These are phyloP conservation scores for Zasmidium angulare DNA, from an alignment of 2,329 filamentous ascomycete species.

Conservation along the genomic window DNA sequence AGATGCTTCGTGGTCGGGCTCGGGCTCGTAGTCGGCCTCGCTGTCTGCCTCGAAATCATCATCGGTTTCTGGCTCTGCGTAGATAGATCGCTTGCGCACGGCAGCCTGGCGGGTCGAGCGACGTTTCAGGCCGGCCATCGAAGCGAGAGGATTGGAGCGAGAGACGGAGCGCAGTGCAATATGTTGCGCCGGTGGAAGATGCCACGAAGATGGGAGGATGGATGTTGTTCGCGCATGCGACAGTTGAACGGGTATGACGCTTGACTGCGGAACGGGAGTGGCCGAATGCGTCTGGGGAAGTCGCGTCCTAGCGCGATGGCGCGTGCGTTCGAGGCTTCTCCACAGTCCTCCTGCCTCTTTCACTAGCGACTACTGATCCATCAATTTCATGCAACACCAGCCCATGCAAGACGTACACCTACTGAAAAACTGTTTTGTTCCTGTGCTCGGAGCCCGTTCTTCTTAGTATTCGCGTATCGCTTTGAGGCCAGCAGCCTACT, in stretches of 20 bases:
- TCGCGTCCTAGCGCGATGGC: neutral
- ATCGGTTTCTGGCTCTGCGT: slow-evolving; percentile 38
- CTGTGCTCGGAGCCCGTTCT: too few relatives aligned
- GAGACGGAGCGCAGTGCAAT: neutral
- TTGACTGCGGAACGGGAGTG: too few relatives aligned
- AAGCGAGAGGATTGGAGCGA: neutral
- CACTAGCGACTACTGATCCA: too few relatives aligned
- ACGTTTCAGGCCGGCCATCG: slow-evolving; percentile 32
- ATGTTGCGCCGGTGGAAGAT: neutral
- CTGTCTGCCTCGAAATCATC: slow-evolving; percentile 32
- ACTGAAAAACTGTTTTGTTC: too few relatives aligned
- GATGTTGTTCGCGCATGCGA: neutral
- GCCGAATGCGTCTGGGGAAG: neutral
- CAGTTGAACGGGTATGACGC: neutral
- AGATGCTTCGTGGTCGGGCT: slow-evolving; percentile 4
- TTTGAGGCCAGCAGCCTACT: too few relatives aligned
- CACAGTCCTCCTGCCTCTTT: neutral
- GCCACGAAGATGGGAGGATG: neutral
- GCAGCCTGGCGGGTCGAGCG: slow-evolving; percentile 35
- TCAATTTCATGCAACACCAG: too few relatives aligned
- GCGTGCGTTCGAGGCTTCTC: neutral
- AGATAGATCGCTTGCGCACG: slow-evolving; percentile 34
- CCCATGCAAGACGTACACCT: too few relatives aligned
- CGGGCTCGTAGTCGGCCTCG: slow-evolving; percentile 25
- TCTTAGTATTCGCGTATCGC: too few relatives aligned